Evolutionary conservation across 495 filamentous ascomycete species (phyloP).

Genomic region (Neurospora sp.): DNA sequence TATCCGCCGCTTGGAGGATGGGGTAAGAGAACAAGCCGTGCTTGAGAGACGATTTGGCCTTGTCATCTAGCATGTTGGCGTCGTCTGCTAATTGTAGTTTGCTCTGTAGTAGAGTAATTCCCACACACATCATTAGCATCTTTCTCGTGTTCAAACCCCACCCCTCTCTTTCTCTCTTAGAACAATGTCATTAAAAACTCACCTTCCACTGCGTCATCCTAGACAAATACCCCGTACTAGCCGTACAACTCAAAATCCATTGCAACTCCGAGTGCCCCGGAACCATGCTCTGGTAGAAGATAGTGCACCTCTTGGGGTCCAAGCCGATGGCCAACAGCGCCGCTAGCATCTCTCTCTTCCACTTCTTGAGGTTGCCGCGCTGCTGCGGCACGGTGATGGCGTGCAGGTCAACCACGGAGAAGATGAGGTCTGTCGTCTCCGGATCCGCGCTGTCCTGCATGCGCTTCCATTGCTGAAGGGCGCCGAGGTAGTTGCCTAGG

Average conservation of each 20-base stretch:
- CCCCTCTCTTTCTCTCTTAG: not conserved
- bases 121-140: not conserved
- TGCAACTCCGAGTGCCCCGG: slow-evolving; percentile 77
- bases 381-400: slow-evolving; percentile 74
- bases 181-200: slow-evolving; percentile 7
- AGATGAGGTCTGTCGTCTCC: slow-evolving; percentile 52
- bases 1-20: slow-evolving; percentile 89
- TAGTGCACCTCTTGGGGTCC: slow-evolving; percentile 58
- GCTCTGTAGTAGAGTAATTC: slow-evolving; percentile 36
- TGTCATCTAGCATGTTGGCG: slow-evolving; percentile 39
- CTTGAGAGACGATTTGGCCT: slow-evolving; percentile 51
- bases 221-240: slow-evolving; percentile 77
- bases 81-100: slow-evolving; percentile 55
- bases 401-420: slow-evolving; percentile 85
- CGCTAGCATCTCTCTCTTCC: slow-evolving; percentile 65
- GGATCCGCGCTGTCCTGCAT: slow-evolving; percentile 54
- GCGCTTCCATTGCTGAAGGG: slow-evolving; percentile 74
- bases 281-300: slow-evolving; percentile 79
- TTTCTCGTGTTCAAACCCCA: not conserved
- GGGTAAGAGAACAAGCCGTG: slow-evolving; percentile 95
- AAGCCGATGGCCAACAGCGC: slow-evolving; percentile 76
- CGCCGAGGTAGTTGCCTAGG: slow-evolving; percentile 91
- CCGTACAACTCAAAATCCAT: slow-evolving; percentile 90
- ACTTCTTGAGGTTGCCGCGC: slow-evolving; percentile 42
- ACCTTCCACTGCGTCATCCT: slow-evolving; percentile 99